Conservation (phyloP, 306 rosid species). For the Malus sylvestris region DNA sequence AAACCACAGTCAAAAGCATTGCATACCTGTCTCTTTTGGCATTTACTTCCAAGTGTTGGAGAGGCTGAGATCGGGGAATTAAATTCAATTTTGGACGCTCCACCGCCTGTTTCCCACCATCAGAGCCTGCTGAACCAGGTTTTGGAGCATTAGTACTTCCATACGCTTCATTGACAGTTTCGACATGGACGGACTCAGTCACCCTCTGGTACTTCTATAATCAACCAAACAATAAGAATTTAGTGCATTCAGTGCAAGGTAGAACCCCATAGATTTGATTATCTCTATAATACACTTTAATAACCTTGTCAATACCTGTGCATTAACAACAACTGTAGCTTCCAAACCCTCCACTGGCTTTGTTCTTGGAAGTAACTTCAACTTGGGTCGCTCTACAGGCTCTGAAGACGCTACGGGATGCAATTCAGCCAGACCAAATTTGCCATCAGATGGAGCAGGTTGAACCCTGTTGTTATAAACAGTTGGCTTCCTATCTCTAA, state of each 20-base stretch:
- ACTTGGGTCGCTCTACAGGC: slow-evolving; percentile 60
- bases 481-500: slow-evolving; percentile 29
- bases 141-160: slow-evolving; percentile 42
- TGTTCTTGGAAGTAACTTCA: slow-evolving; percentile 69
- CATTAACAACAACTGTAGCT: slow-evolving; percentile 30
- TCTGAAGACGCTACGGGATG: slow-evolving; percentile 38
- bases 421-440: slow-evolving; percentile 41
- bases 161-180: slow-evolving; percentile 39
- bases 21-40: slow-evolving; percentile 71
- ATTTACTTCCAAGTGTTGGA: slow-evolving; percentile 47
- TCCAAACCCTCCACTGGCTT: slow-evolving; percentile 57
- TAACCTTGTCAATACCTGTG: slow-evolving; percentile 48
- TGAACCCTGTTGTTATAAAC: slow-evolving; percentile 32
- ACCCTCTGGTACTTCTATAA: slow-evolving; percentile 36
- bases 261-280: background rate
- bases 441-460: slow-evolving; percentile 34
- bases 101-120: slow-evolving; percentile 50
- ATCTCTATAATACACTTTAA: background rate
- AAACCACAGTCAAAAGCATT: background rate
- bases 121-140: slow-evolving; percentile 45
- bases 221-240: slow-evolving; percentile 16
- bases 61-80: slow-evolving; percentile 71
- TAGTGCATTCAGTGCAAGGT: slow-evolving; percentile 7
- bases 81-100: slow-evolving; percentile 88
- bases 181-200: slow-evolving; percentile 40